Conservation (phyloP, 1,284 basidiomycete species). For the Abortiporus biennis region DNA sequence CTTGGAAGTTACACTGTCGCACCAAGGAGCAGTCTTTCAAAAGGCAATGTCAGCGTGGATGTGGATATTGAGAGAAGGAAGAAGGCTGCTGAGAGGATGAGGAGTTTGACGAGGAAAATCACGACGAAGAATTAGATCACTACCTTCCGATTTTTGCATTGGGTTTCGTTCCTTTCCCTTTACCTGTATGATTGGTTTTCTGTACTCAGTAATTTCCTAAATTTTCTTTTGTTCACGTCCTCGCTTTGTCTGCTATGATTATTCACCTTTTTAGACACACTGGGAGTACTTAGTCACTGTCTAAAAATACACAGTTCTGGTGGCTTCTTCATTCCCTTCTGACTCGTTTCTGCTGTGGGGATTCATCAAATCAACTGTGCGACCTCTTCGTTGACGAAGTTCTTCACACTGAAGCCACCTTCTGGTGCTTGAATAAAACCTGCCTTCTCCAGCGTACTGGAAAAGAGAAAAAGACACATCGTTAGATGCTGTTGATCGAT, state of each 20-base stretch:
- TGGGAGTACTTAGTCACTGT: too few relatives aligned
- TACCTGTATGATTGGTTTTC: not conserved
- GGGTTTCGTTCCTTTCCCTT: not conserved
- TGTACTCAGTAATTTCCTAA: not conserved
- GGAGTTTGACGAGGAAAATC: conserved; percentile 31
- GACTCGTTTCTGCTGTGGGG: not conserved
- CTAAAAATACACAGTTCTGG: too few relatives aligned
- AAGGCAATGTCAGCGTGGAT: conserved; percentile 52
- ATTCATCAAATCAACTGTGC: conserved; percentile 34
- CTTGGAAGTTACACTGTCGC: conserved; percentile 72
- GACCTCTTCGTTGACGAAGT: conserved; percentile 58
- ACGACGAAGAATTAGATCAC: conserved; percentile 15
- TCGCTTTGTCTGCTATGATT: not conserved
- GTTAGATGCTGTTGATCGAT: conserved; percentile 1
- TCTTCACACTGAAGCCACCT: conserved; percentile 48
- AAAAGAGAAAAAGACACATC: conserved; percentile 4
- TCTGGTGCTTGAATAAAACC: conserved; percentile 63
- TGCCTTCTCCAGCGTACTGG: conserved; percentile 67
- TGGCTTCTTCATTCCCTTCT: too few relatives aligned
- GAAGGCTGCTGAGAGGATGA: conserved; percentile 65
- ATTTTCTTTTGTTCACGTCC: not conserved
- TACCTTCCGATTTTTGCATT: not conserved
- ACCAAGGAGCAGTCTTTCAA: conserved; percentile 44
- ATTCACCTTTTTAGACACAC: too few relatives aligned
- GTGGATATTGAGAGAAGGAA: conserved; percentile 64